Evolutionary conservation across 1,139 yeast genomes (phyloP), one percentile per base, ranked within the genome.

Genomic region (Protomyces inouyei): DNA sequence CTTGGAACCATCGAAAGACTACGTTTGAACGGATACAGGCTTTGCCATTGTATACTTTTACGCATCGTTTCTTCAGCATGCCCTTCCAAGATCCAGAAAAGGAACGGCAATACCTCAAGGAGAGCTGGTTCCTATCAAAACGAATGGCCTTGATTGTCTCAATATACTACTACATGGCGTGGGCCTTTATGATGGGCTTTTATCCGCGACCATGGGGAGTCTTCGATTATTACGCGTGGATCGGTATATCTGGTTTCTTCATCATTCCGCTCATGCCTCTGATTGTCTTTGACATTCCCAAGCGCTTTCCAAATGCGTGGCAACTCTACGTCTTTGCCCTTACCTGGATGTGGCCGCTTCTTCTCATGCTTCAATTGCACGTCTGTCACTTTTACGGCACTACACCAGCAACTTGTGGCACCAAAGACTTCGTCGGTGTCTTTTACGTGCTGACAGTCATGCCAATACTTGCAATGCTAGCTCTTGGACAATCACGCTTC

Each of bases 71-170:
- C 38, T 60, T 60, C 55, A 52, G 25, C 40, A 25, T 54, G 48
- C 25, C 52, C 2, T 60, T 54, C 35, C 59, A 54, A 16, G 64
- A 60, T n/a, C 64, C 64, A 21, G 59, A 25, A 18, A 60, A 60
- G 51, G 64, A 60, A 32, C 59, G 64, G 32, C 59, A 60, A 10
- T 60, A 54, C 32, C 55, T 38, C 28, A 55, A 37, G 51, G 64
- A 60, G 40, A 46, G 51, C 23, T 60, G 64, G 64, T 54, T 46
- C 10, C 16, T 55, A 18, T 46, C 59, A 25, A 60, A 60, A 55
- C 37, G 59, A 4, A 60, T 54, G 12, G 59, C 64, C 9, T 43
- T 60, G 16, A 53, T 37, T 38, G 54, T 57, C 3, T 60, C 59
- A 14, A 9, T 60, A 25, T 60, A 54, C 35, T 60, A 36, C 51